Conservation (phyloP, 176 grass and related monocot genomes). For the Carex parvula region DNA sequence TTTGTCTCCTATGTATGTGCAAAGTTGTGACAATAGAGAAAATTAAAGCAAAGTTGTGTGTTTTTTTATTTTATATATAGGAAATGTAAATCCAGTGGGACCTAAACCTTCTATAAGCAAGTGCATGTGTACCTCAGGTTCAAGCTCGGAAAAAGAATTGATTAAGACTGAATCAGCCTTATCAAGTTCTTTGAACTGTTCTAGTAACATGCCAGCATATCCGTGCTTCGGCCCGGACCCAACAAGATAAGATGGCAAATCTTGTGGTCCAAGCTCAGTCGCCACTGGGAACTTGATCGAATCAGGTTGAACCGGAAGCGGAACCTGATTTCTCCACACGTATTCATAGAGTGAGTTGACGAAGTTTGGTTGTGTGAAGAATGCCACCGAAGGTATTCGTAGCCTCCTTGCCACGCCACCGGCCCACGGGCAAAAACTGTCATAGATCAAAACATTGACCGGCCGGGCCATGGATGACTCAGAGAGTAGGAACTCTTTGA, state of each 20-base stretch:
- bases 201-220: constrained; percentile 11
- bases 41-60: no score
- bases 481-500: constrained; percentile 30
- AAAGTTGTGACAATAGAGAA: not conserved
- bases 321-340: constrained; percentile 10
- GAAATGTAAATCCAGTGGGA: no score
- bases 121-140: constrained; percentile 25
- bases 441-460: constrained; percentile 30
- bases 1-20: constrained; percentile 26
- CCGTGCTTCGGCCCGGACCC: constrained; percentile 9
- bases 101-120: not conserved
- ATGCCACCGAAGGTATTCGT: constrained; percentile 17
- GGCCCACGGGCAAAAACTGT: constrained; percentile 34
- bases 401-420: constrained; percentile 8
- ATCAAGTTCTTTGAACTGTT: constrained; percentile 35
- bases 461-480: constrained; percentile 23
- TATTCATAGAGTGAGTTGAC: constrained; percentile 34
- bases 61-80: no score
- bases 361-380: constrained; percentile 35
- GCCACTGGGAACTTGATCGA: constrained; percentile 15
- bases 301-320: not conserved
- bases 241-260: constrained; percentile 26
- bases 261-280: not conserved
- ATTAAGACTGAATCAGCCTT: constrained; percentile 34
- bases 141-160: constrained; percentile 37